Evolutionary conservation across 2,329 filamentous ascomycete species (phyloP).

Genomic region (Fusarium sp.): DNA sequence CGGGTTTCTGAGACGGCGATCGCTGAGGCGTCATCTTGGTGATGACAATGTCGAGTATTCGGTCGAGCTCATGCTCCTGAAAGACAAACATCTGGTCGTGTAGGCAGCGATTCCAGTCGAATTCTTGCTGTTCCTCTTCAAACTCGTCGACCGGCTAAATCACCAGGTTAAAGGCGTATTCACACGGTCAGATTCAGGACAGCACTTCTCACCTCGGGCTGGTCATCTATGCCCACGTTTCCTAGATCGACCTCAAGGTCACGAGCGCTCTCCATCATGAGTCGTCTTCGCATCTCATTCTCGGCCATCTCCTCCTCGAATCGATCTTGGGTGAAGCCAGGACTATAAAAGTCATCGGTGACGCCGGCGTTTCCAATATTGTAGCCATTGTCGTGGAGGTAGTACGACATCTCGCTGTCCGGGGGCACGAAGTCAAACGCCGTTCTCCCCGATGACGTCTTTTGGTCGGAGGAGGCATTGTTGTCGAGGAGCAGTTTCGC

Average conservation of each 20-base stretch:
- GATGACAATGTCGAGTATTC: slow-evolving; percentile 95
- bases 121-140: slow-evolving; percentile 92
- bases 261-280: slow-evolving; percentile 99
- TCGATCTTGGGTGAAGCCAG: slow-evolving; percentile 90
- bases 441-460: slow-evolving; percentile 92
- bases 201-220: slow-evolving; percentile 81
- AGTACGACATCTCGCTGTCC: slow-evolving; percentile 96
- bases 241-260: slow-evolving; percentile 97
- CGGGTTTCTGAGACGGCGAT: slow-evolving; percentile 96
- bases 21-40: slow-evolving; percentile 98
- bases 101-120: slow-evolving; percentile 94
- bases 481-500: slow-evolving; percentile 94
- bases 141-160: slow-evolving; percentile 81
- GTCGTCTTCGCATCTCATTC: slow-evolving; percentile 92
- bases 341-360: slow-evolving; percentile 92
- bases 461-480: slow-evolving; percentile 94
- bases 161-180: background rate
- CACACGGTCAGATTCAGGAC: background rate
- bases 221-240: slow-evolving; percentile 95
- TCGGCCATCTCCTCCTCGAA: slow-evolving; percentile 99
- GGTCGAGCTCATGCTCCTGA: slow-evolving; percentile 91
- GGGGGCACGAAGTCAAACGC: slow-evolving; percentile 96
- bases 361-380: slow-evolving; percentile 85
- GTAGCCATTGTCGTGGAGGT: slow-evolving; percentile 95
- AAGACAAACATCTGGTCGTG: slow-evolving; percentile 99